Percentiles rank a stretch among this genome's conserved stretches.
Evolutionary conservation across 2,329 filamentous ascomycete genomes (phyloP).

Genomic region (Talaromyces sp.): DNA sequence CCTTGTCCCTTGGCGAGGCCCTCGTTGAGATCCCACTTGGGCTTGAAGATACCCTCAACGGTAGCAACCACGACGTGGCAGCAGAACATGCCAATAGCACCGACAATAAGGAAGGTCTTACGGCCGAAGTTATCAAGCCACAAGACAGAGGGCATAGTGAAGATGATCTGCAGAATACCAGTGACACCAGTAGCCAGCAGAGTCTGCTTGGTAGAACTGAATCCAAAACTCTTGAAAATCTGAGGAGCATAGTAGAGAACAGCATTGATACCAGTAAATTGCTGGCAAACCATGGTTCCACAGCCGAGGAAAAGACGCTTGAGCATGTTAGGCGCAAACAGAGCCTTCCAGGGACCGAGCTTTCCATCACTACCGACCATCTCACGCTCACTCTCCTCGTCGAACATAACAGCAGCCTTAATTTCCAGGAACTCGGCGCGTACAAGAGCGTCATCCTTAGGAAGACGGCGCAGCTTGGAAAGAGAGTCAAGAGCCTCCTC

Average conservation of each 20-base stretch:
- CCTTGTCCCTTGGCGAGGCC: slow-evolving; percentile 59
- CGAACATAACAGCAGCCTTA: slow-evolving; percentile 75
- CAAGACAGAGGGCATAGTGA: slow-evolving; percentile 41
- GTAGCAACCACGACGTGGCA: slow-evolving; percentile 72
- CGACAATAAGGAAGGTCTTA: slow-evolving; percentile 38
- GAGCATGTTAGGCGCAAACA: slow-evolving; percentile 33
- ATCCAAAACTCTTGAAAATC: slow-evolving; percentile 31
- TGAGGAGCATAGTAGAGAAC: slow-evolving; percentile 44
- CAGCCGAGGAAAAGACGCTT: slow-evolving; percentile 30
- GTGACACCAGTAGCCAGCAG: slow-evolving; percentile 32
- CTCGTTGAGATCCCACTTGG: slow-evolving; percentile 53
- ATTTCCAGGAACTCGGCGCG: slow-evolving; percentile 81
- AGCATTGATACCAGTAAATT: slow-evolving; percentile 55
- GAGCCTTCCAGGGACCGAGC: slow-evolving; percentile 29
- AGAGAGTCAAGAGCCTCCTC: slow-evolving; percentile 67
- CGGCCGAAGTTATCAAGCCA: slow-evolving; percentile 43
- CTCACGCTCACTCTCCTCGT: slow-evolving; percentile 69
- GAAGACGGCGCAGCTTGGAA: slow-evolving; percentile 64
- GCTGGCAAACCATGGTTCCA: slow-evolving; percentile 43
- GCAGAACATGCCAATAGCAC: slow-evolving; percentile 69
- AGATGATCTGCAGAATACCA: slow-evolving; percentile 37
- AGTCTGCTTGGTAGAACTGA: slow-evolving; percentile 26
- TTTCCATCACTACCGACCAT: slow-evolving; percentile 18
- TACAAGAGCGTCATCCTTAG: slow-evolving; percentile 67
- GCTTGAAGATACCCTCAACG: slow-evolving; percentile 49